Base-by-base conservation (phyloP, 108 stramenopile genomes). In the Cyclotella kingstonii region DNA sequence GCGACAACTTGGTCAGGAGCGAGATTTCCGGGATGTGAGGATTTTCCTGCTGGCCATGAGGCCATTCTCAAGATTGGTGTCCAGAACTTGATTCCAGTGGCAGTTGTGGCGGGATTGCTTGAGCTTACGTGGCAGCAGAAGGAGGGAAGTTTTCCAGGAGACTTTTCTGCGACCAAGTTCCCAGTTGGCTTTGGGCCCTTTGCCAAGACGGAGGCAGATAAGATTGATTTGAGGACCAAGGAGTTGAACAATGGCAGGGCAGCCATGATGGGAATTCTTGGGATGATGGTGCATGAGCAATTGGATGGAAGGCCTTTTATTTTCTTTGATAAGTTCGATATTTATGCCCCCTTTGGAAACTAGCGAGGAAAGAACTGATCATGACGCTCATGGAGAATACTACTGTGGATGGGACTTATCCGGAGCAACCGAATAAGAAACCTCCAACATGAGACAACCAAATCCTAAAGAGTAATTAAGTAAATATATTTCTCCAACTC, bases 191-290 rank as follows among this genome's bases (percentile, higher is more conserved):
- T 65, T 45, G 60, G 66, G 36, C 70, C 55, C 12, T 68, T 58
- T 50, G 71, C 69, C 17, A 35, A 66, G 30, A 68, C 48, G n/a
- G 70, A 72, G 47, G 54, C 33, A 9, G 68, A 75, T 39, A 68
- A 81, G 80, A 75, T 68, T 38, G 73, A 75, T 48, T 63, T 82
- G 66, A 79, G 81, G 66, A 81, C 89, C 51, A 93, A 91, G 63
- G 94, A 95, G 73, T 73, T 95, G 51, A 95, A 95, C 83, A 89
- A 95, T 64, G 94, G 94, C 36, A 84, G 94, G 53, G 90, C 91
- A 33, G 94, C 94, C 18, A 76, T 81, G 87, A 90, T 95, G 90
- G 94, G 91, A 42, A 91, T 95, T 76, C 75, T 93, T 29, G 94
- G 86, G 39, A 57, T 89, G 50, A 82, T 91, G 84, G 81, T 94